Evolutionary conservation across 2,329 filamentous ascomycete species (phyloP), one percentile per base, ranked within the genome.

Genomic region (Diaporthe sp.): DNA sequence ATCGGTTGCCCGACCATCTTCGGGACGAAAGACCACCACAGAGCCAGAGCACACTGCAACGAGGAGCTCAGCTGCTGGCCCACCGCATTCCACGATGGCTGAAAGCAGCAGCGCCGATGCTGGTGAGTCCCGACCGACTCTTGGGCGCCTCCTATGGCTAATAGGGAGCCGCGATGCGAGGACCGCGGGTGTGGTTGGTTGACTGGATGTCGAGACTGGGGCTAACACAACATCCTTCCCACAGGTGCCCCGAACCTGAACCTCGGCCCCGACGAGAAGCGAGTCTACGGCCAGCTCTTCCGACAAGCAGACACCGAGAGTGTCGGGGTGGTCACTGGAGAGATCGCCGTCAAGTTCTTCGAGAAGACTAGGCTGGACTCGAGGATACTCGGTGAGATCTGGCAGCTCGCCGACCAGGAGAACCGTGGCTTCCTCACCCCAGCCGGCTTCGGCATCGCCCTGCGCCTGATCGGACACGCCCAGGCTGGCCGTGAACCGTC

Each of bases 391-490:
- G 97, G 96, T 84, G 93, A 98, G 91, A 94, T 99, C 89, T 99
- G 97, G 97, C 96, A 98, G 86, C 97, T 99, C 83, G 96, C 97
- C 79, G 97, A 99, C 87, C 95, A 92, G 79, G 96, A 98, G 87
- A 99, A 99, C 87, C 92, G 96, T 78, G 97, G 97, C 71, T 94
- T 98, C 79, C 88, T 99, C 79, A 98, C 96, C 46, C 95, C 95
- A 28, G 92, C 95, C 57, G 97, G 96, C 82, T 99, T 99, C 86
- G 95, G 96, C 77, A 91, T 98, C 82, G 97, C 98, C 75, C 86
- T 99, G 82, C 92, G 97, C 81, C 92, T 99, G 82, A 98, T 99
- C 82, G 97, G 95, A 76, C 97, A 98, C 86, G 96, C 95, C 78
- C 97, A 99, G 86, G 94, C 94, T 78, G 94, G 95, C 81, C 92